Base-by-base conservation (phyloP, 805 yeast species). In the Candida saitoana region DNA sequence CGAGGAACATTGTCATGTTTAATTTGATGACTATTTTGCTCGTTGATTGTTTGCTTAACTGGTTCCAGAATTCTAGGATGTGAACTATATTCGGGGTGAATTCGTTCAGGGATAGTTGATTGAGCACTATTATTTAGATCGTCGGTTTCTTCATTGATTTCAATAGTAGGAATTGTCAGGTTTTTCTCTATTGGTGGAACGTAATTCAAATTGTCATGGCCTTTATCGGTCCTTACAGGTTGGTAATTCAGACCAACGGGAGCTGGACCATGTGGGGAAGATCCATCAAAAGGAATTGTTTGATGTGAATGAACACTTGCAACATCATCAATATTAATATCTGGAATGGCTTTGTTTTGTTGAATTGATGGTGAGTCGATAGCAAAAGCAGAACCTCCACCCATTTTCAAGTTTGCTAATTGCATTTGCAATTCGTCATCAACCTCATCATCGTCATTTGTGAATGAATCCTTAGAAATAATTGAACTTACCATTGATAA, bases 401-500 rank as follows among this genome's bases (percentile, higher is more conserved):
- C 50, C 29, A 55, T 50, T 41, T 69, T 69, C 50, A 69, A 57
- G 16, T 48, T 48, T 22, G 60, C 62, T 35, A 69, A 55, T 45
- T 69, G 74, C 19, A 67, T 56, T 42, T 67, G 63, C 44, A 69
- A 57, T 41, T 67, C 73, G 34, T 49, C 44, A 30, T 67, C 71
- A 3, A 62, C 59, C 33, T 62, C 71, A 4, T 62, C 68, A 9
- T 64, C 68, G 8, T 59, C 55, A 35, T 55, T 52, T 33, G 45
- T 46, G 15, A 19, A 15, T 3, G 59, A 56, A 15, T 56, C 68
- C 45, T 65, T 68, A 5, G 71, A 66, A 22, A 69, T 57, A 38
- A 69, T 65, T 0, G 73, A 68, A 42, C 73, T 67, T 9, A 68
- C 66, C 57, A 66, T 69, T 8, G 74, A 68, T 18, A 66, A 44